Percentiles rank a stretch among this genome's conserved stretches.
These are phyloP conservation scores for Aspergillus brunneoviolaceus DNA, from an alignment of 2,329 filamentous ascomycete genomes.

Conservation along the genomic window DNA sequence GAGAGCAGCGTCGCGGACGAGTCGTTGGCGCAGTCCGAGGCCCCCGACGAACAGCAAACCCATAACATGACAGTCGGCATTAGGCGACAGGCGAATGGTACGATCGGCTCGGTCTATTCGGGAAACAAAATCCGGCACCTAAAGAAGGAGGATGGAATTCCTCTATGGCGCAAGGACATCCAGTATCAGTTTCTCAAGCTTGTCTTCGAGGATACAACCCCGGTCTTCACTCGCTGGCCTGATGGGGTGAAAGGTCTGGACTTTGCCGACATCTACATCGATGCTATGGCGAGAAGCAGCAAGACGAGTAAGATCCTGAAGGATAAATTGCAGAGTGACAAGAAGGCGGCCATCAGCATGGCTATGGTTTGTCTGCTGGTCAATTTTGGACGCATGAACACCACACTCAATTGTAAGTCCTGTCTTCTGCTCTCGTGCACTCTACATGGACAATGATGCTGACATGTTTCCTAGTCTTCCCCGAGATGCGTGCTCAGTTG, in stretches of 20 bases:
- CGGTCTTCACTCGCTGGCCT: slow-evolving; percentile 88
- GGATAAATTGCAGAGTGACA: slow-evolving; percentile 91
- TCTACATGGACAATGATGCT: neutral
- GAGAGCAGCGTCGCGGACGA: slow-evolving; percentile 36
- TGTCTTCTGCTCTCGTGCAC: slow-evolving; percentile 3
- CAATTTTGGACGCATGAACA: slow-evolving; percentile 98
- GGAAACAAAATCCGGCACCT: slow-evolving; percentile 67
- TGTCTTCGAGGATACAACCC: slow-evolving; percentile 61
- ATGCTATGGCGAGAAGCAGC: slow-evolving; percentile 97
- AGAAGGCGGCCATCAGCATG: slow-evolving; percentile 93
- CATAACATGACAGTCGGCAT: slow-evolving; percentile 50
- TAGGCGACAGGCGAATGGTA: slow-evolving; percentile 63
- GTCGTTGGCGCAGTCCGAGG: slow-evolving; percentile 37
- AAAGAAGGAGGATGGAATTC: slow-evolving; percentile 67
- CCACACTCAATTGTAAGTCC: slow-evolving; percentile 85
- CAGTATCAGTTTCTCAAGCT: slow-evolving; percentile 64
- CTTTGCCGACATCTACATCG: slow-evolving; percentile 96
- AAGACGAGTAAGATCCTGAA: slow-evolving; percentile 98
- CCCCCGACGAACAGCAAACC: slow-evolving; percentile 36
- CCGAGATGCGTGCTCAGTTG: slow-evolving; percentile 96
- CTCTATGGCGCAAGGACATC: slow-evolving; percentile 66
- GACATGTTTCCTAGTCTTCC: slow-evolving; percentile 70
- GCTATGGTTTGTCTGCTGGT: slow-evolving; percentile 98
- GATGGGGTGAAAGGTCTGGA: slow-evolving; percentile 70
- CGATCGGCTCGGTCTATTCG: slow-evolving; percentile 65